These are phyloP conservation scores for Candida dubliniensis DNA, from an alignment of 1,139 yeast genomes.

Conservation along the genomic window DNA sequence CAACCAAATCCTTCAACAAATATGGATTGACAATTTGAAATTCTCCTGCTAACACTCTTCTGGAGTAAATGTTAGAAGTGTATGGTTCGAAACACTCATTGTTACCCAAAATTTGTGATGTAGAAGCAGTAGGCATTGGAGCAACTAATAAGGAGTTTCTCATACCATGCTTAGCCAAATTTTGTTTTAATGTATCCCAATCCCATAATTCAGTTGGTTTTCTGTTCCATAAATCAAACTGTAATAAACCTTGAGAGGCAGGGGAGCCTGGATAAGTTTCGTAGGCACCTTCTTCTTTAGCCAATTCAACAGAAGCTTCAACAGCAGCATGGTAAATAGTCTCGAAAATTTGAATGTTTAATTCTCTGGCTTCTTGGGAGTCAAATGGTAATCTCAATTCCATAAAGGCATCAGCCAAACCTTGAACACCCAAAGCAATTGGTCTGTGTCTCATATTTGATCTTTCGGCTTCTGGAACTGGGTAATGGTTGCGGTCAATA, in stretches of 20 bases:
- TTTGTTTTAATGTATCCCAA: constrained; percentile 53
- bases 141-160: constrained; percentile 63
- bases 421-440: constrained; percentile 64
- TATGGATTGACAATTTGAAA: constrained; percentile 61
- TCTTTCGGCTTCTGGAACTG: constrained; percentile 51
- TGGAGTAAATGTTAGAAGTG: constrained; percentile 58
- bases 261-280: constrained; percentile 56
- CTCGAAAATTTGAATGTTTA: constrained; percentile 60
- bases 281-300: constrained; percentile 49
- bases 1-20: constrained; percentile 54
- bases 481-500: constrained; percentile 57
- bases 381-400: constrained; percentile 57
- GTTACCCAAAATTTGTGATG: constrained; percentile 60
- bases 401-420: constrained; percentile 61
- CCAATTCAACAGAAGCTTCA: constrained; percentile 56
- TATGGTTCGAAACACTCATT: constrained; percentile 65
- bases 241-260: constrained; percentile 56
- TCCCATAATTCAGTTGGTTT: constrained; percentile 60
- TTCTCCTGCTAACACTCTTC: constrained; percentile 64
- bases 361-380: constrained; percentile 54
- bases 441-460: constrained; percentile 62
- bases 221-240: constrained; percentile 58
- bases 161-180: constrained; percentile 47
- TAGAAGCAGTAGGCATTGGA: constrained; percentile 67
- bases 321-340: constrained; percentile 61